These are phyloP conservation scores for Leccinum pellstonianum DNA, from an alignment of 768 basidiomycete species.

Conservation along the genomic window DNA sequence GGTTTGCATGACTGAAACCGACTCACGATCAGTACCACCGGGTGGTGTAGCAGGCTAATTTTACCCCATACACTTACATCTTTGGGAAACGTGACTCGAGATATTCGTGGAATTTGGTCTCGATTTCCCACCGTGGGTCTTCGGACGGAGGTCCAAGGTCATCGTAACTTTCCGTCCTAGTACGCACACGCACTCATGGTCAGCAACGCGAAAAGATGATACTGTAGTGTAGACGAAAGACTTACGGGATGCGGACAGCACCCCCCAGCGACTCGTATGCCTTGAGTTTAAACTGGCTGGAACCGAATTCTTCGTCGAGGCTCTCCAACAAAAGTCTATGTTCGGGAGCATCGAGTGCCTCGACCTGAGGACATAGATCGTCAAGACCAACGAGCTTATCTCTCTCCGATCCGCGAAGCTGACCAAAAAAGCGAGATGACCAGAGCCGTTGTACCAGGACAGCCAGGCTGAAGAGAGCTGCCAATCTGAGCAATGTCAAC, in stretches of 20 bases:
- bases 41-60: not conserved
- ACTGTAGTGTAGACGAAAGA: not conserved
- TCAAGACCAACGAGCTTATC: conserved; percentile 1
- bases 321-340: conserved; percentile 20
- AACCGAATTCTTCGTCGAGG: conserved; percentile 27
- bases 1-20: not conserved
- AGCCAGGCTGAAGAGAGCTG: conserved; percentile 10
- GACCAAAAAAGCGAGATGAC: not conserved
- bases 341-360: conserved; percentile 12
- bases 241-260: conserved; percentile 36
- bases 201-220: not conserved
- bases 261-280: conserved; percentile 36
- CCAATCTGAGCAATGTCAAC: not conserved
- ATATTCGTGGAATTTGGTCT: conserved; percentile 26
- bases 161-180: conserved; percentile 55
- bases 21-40: not conserved
- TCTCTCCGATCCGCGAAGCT: not conserved
- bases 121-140: conserved; percentile 43
- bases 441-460: conserved; percentile 11
- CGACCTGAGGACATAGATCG: conserved; percentile 29
- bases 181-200: not conserved
- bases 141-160: conserved; percentile 45
- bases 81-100: conserved; percentile 53
- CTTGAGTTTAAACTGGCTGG: conserved; percentile 28
- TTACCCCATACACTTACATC: conserved; percentile 39